A percentile compares a stretch with the other conserved stretches of the same genome.
Evolutionary conservation across 1,284 basidiomycete genomes (phyloP).

Genomic region (Lentinula novae-zelandiae): DNA sequence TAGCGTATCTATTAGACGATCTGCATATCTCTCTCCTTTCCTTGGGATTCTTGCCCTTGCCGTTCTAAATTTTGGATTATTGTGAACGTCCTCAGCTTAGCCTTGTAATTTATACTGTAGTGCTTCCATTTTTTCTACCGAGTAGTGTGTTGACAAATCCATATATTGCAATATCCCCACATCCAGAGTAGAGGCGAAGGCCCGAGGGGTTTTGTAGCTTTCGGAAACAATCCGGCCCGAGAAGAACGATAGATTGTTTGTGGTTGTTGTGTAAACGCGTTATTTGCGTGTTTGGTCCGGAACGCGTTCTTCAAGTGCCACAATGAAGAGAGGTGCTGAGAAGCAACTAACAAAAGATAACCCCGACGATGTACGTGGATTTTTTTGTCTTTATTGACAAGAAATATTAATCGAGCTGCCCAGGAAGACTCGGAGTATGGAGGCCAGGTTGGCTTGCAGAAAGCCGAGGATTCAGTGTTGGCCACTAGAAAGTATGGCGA

Average conservation of each 20-base stretch:
- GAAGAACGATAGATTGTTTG: no score
- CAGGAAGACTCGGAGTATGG: constrained; percentile 31
- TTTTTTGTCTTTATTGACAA: not conserved
- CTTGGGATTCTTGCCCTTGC: not conserved
- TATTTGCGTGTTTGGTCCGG: not conserved
- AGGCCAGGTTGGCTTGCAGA: constrained; percentile 41
- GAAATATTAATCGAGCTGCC: not conserved
- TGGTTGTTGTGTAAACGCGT: not conserved
- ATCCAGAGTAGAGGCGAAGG: no score
- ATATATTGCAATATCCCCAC: no score
- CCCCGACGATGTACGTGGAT: constrained; percentile 23
- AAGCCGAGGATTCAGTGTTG: constrained; percentile 51
- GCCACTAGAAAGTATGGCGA: constrained; percentile 46
- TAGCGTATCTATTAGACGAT: not conserved
- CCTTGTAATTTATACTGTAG: not conserved
- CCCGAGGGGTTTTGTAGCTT: no score
- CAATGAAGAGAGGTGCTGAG: constrained; percentile 76
- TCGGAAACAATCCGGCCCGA: no score
- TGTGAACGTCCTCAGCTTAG: not conserved
- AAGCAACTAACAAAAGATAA: constrained; percentile 63
- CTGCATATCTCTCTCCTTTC: not conserved
- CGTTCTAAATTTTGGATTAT: not conserved
- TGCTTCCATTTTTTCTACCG: not conserved
- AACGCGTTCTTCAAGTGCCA: constrained; percentile 9
- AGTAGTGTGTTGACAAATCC: not conserved